These are phyloP conservation scores for Linum trigynum DNA, from an alignment of 345 rosid species.

Conservation along the genomic window DNA sequence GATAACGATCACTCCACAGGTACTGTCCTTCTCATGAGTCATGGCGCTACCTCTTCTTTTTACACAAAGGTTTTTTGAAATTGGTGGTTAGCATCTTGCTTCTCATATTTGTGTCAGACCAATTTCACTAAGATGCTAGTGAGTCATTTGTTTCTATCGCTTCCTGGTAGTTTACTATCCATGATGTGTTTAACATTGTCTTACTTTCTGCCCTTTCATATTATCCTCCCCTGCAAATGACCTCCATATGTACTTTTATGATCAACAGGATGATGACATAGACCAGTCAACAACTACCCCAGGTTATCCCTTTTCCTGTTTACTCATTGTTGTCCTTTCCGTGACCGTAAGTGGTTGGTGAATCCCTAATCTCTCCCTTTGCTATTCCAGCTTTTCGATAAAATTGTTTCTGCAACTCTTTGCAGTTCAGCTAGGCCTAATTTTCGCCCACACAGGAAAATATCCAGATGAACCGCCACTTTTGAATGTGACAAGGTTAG, in stretches of 20 bases:
- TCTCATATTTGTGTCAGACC: too few relatives aligned
- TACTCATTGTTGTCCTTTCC: neutral
- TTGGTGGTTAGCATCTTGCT: too few relatives aligned
- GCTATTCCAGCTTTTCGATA: neutral
- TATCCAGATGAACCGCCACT: conserved; percentile 92
- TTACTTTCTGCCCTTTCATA: too few relatives aligned
- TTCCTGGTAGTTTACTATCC: neutral
- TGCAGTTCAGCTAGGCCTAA: conserved; percentile 84
- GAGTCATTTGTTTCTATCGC: neutral
- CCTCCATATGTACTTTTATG: neutral
- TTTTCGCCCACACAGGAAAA: conserved; percentile 79
- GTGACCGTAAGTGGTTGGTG: too few relatives aligned
- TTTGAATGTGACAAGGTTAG: conserved; percentile 64
- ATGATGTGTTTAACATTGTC: too few relatives aligned
- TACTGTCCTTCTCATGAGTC: conserved; percentile 9
- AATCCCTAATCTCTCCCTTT: neutral
- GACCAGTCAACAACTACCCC: conserved; percentile 52
- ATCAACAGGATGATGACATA: conserved; percentile 61
- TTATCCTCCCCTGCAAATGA: too few relatives aligned
- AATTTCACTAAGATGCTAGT: neutral
- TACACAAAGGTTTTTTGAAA: neutral
- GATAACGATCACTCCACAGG: conserved; percentile 74
- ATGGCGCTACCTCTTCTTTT: neutral
- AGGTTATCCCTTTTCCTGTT: conserved; percentile 35
- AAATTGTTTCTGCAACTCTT: conserved; percentile 16